These are phyloP conservation scores for Cyanophora paradoxa DNA, from an alignment of 78 protist species.

Conservation along the genomic window DNA sequence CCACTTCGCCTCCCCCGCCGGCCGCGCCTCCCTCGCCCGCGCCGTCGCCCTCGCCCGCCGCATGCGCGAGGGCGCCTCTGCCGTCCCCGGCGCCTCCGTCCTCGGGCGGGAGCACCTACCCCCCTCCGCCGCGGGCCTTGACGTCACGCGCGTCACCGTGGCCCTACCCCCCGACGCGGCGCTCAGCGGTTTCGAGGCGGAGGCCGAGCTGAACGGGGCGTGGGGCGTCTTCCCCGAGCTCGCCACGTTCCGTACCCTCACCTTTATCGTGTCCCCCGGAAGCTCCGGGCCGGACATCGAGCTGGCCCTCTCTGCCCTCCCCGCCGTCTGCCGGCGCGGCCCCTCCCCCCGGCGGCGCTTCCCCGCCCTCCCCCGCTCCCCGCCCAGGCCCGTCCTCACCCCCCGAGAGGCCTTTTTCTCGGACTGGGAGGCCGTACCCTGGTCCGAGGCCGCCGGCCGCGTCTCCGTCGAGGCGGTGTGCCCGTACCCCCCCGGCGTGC, in stretches of 20 bases:
- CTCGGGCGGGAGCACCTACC: neutral
- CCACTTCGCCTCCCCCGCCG: neutral
- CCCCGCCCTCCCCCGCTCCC: neutral
- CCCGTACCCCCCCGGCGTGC: conserved; percentile 22
- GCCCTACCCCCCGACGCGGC: neutral
- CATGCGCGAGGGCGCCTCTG: too few relatives aligned
- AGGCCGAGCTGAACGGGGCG: neutral
- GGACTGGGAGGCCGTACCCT: neutral
- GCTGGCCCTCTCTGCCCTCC: neutral
- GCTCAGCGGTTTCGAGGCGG: neutral
- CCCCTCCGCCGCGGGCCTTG: too few relatives aligned
- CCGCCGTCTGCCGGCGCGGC: neutral
- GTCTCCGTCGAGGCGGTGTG: neutral
- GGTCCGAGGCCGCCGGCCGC: neutral
- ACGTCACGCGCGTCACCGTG: too few relatives aligned
- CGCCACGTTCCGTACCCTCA: neutral
- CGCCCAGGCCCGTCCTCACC: too few relatives aligned
- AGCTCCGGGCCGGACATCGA: neutral
- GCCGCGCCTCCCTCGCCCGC: too few relatives aligned
- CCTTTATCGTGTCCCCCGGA: neutral
- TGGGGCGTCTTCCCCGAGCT: neutral
- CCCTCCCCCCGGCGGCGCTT: neutral
- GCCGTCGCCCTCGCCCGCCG: neutral
- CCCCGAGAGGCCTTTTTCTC: neutral
- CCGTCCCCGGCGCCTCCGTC: too few relatives aligned